Evolutionary conservation across 208 protist genomes (phyloP), one percentile per base, ranked within the genome.

Genomic region (Crithidia thermophila): DNA sequence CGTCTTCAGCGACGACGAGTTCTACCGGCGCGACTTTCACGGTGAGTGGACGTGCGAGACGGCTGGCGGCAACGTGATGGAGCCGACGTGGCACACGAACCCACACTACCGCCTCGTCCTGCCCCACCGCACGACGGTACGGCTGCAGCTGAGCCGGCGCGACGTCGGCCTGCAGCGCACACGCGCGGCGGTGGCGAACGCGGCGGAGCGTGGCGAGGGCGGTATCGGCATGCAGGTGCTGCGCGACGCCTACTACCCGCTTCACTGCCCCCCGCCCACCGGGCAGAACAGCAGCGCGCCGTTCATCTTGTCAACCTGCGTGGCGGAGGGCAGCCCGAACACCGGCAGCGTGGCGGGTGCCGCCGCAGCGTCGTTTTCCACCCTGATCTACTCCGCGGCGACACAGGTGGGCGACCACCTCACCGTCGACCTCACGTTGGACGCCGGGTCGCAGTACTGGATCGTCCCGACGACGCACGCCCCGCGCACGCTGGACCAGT

Each of bases 31-130:
- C 21, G 64, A 87, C 64, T 36, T 94, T 23, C 61, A 83, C 30
- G 74, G 84, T 13, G 53, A 78, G 36, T 96, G 91, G 91, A 77
- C 71, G 20, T 31, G 53, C 40, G 43, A 83, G 21, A 80, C 67
- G 3, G 73, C 88, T 0, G 91, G 88, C 18, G 87, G 88, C 5
- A 58, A 80, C n/a, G 53, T 73, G 39, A 72, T 63, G 21, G 50
- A 66, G 30, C 65, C 67, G 28, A 55, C 78, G 2, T 96, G 91
- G 91, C 68, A 86, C 70, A 67, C 62, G 7, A 96, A 96, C 56
- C 91, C 91, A 11, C 88, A 92, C 57, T 94, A 85, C 58, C 72
- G 82, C 14, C 59, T 96, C 2, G 64, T 61, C n/a, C 55, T 92
- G 30, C 52, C 58, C 20, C 53, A 82, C 16, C 51, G 68, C 16